Evolutionary conservation across 108 stramenopile species (phyloP), one percentile per base, ranked within the genome.

Genomic region (Craspedostauros australis): DNA sequence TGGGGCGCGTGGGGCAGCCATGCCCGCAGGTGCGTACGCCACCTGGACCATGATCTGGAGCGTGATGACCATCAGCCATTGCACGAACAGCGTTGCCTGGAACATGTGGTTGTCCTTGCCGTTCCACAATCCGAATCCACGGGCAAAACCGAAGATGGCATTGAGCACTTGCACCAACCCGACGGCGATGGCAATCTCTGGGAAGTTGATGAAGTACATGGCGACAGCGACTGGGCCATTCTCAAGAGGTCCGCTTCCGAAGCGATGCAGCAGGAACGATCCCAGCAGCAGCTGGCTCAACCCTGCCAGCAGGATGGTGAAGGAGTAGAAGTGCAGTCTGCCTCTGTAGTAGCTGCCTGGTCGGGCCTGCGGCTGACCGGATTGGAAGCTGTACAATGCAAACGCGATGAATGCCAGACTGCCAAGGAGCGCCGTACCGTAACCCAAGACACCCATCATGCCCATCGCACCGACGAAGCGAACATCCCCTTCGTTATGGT

Each of bases 381-480:
- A 4, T 5, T 62, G 44, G 32, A 40, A 70, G 4, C 62, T 37
- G 29, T 62, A 18, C 9, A 70, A 32, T 7, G 32, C 15, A 41
- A 62, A 70, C 5, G 19, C 30, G 38, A 62, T 56, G 19, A 70
- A 57, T 8, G 62, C 25, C 8, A 64, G 18, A 19, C 46, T 27
- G 15, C 68, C 68, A 20, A 62, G 15, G 25, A 70, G 57, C 7
- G 32, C 54, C 18, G 40, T 34, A 0, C 56, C 68, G 0, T 70
- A 70, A 30, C 12, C 21, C 8, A 57, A 4, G 26, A 70, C 48
- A 5, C 48, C 61, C 15, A 70, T 16, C 24, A 70, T 57, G 14
- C 56, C 64, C 68, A 64, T 70, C 12, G 68, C 68, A 47, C 68
- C 68, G 7, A 63, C 54, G 25, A 62, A 70, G 1, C 55, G 25